Evolutionary conservation across 2,329 filamentous ascomycete genomes (phyloP).

Genomic region (Ceratocystis cacaofunesta): DNA sequence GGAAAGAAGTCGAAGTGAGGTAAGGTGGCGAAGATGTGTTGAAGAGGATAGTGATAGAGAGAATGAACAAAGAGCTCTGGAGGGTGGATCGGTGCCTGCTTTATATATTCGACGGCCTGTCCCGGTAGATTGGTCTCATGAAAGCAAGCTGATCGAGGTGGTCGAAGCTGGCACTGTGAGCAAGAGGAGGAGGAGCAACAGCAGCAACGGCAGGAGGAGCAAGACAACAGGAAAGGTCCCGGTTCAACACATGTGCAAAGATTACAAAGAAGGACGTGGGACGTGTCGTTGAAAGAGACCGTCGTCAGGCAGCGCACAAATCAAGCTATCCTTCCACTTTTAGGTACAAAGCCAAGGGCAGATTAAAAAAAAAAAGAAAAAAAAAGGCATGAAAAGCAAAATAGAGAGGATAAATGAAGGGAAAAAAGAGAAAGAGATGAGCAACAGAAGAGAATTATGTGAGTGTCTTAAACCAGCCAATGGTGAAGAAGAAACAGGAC

Average conservation of each 20-base stretch:
- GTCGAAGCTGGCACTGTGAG: background rate
- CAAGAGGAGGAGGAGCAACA: background rate
- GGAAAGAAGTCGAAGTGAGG: constrained; percentile 1
- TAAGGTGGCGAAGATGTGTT: background rate
- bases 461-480: background rate
- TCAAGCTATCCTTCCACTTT: background rate
- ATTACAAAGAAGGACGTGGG: background rate
- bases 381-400: background rate
- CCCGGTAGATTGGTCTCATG: constrained; percentile 13
- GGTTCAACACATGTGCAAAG: constrained; percentile 4
- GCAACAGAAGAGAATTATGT: background rate
- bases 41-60: constrained; percentile 1
- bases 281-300: constrained; percentile 5
- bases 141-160: background rate
- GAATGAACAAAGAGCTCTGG: background rate
- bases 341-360: background rate
- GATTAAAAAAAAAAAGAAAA: background rate
- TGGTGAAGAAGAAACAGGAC: background rate
- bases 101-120: constrained; percentile 14
- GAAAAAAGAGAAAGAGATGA: constrained; percentile 1
- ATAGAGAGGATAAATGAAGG: background rate
- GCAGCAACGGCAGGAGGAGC: background rate
- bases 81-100: background rate
- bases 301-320: background rate
- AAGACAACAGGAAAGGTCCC: background rate